These are phyloP conservation scores for Diplodia intermedia DNA, from an alignment of 2,329 filamentous ascomycete species.

Conservation along the genomic window DNA sequence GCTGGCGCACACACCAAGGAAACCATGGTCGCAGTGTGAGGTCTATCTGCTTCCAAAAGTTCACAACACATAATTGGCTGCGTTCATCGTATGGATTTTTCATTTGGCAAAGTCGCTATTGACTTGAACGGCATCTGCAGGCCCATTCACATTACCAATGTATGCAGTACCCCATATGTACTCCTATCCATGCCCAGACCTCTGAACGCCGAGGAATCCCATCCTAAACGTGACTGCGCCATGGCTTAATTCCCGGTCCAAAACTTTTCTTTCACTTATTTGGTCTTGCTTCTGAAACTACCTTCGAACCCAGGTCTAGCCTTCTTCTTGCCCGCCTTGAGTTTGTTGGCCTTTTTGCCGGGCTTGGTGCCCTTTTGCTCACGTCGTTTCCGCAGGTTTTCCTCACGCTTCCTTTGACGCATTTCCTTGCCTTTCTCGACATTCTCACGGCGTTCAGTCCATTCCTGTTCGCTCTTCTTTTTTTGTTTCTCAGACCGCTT, in stretches of 20 bases:
- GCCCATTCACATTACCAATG: constrained; percentile 4
- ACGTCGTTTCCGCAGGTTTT: constrained; percentile 71
- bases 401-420: constrained; percentile 58
- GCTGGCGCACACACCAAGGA: too few species aligned
- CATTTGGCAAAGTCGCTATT: constrained; percentile 1
- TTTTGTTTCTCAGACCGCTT: constrained; percentile 91
- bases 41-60: neutral
- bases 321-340: constrained; percentile 53
- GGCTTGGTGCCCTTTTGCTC: constrained; percentile 80
- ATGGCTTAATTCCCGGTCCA: neutral
- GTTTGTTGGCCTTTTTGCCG: constrained; percentile 58
- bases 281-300: constrained; percentile 64
- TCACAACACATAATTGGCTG: neutral
- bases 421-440: constrained; percentile 57
- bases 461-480: constrained; percentile 90
- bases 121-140: constrained; percentile 7
- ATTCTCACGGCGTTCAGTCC: constrained; percentile 59
- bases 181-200: constrained; percentile 22
- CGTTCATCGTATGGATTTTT: neutral
- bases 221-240: constrained; percentile 9
- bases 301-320: constrained; percentile 67
- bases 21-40: too few species aligned
- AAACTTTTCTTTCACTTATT: constrained; percentile 13
- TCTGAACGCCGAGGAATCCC: constrained; percentile 13
- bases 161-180: constrained; percentile 17